phyloP scores from a whole-genome alignment of 345 rosid species.

The Eucalyptus dawsonii region DNA sequence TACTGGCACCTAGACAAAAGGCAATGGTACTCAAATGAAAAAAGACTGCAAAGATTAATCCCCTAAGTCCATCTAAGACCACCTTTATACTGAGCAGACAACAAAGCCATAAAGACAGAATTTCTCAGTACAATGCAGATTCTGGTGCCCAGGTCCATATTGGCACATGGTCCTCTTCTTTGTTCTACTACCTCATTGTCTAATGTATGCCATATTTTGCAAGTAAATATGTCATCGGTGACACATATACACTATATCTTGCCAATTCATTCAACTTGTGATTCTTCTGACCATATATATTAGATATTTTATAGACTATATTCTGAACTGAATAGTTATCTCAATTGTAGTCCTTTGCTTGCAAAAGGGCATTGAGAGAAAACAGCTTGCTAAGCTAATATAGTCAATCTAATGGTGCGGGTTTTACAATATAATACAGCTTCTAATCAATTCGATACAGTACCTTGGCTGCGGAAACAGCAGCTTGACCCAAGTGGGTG shows the following conservation, averaged over 20 bases:
- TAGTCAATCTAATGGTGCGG: not conserved
- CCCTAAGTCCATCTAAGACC: not conserved
- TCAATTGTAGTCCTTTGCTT: not conserved
- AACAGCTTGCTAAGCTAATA: not conserved
- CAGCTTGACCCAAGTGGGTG: conserved; percentile 68
- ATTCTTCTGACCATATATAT: not conserved
- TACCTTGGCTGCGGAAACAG: conserved; percentile 92
- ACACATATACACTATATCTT: not conserved
- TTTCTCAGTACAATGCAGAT: not conserved
- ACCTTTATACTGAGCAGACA: not conserved
- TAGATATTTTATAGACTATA: not conserved
- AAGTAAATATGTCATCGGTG: not conserved
- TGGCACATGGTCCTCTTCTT: not conserved
- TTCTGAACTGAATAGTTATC: not conserved
- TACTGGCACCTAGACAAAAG: not conserved
- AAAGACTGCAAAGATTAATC: not conserved
- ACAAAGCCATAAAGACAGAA: not conserved
- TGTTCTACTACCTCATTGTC: not conserved
- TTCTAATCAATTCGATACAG: not conserved
- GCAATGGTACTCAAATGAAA: not conserved
- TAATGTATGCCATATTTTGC: not conserved
- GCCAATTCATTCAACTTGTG: not conserved
- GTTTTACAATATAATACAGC: not conserved
- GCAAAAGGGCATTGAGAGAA: not conserved
- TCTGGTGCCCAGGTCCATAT: not conserved